Conservation (phyloP, 257 asterid species). For the Cinchona pubescens region DNA sequence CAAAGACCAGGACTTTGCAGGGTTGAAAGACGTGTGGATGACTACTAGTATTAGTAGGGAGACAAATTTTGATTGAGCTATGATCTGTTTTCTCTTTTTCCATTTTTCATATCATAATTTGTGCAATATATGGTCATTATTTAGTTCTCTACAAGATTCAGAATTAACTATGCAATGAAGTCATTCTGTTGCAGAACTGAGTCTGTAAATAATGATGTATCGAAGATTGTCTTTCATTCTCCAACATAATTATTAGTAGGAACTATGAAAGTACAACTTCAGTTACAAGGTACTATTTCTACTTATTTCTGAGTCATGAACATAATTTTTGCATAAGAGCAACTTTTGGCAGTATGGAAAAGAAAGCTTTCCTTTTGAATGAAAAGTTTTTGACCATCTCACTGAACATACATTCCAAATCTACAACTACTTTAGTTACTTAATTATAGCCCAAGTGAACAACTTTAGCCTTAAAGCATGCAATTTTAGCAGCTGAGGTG, state of each 20-base stretch:
- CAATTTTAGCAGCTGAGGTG: neutral
- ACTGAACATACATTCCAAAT: conserved; percentile 6
- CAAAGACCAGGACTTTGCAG: conserved; percentile 47
- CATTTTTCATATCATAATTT: conserved; percentile 5
- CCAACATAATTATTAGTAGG: no score
- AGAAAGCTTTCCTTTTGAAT: neutral
- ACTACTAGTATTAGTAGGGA: neutral
- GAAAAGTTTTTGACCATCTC: conserved; percentile 14
- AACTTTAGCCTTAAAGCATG: conserved; percentile 4
- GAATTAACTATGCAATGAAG: conserved; percentile 7
- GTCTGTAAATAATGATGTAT: neutral
- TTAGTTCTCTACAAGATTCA: conserved; percentile 3
- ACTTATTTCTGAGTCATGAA: neutral
- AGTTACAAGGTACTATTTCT: neutral
- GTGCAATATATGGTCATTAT: neutral
- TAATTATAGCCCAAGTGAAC: conserved; percentile 3
- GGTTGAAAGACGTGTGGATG: conserved; percentile 24
- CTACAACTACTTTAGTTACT: neutral
- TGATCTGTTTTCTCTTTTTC: neutral
- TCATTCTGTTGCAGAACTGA: conserved; percentile 3
- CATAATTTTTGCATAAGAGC: neutral
- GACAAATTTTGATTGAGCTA: conserved; percentile 24
- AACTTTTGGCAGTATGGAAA: conserved; percentile 12
- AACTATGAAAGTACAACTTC: neutral
- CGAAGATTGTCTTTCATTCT: no score